Percentiles rank a stretch among this genome's conserved stretches.
These are phyloP conservation scores for Castanospermum australe DNA, from an alignment of 306 rosid genomes.

Conservation along the genomic window DNA sequence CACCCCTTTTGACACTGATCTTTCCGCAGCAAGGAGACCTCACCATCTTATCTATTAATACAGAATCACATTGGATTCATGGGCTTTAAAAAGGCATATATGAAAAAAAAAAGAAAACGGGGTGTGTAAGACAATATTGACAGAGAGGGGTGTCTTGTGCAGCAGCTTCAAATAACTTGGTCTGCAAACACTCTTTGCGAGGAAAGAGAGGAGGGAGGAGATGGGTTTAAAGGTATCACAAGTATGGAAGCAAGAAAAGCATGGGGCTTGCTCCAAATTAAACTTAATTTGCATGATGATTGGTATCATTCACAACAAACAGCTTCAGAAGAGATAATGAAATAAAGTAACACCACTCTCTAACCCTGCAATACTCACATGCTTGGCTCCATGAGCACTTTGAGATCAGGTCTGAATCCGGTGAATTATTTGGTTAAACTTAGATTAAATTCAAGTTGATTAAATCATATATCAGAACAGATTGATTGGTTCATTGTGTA, in stretches of 20 bases:
- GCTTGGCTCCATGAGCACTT: slow-evolving; percentile 41
- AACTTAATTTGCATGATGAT: slow-evolving; percentile 64
- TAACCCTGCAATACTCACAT: slow-evolving; percentile 40
- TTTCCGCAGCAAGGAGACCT: slow-evolving; percentile 59
- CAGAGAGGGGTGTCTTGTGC: slow-evolving; percentile 5
- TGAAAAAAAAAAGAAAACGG: slow-evolving; percentile 12
- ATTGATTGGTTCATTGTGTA: slow-evolving; percentile 39
- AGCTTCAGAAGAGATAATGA: slow-evolving; percentile 12
- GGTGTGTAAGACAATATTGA: not conserved
- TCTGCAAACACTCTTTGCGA: slow-evolving; percentile 40
- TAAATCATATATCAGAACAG: slow-evolving; percentile 23
- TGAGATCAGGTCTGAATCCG: slow-evolving; percentile 61
- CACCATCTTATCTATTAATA: slow-evolving; percentile 52
- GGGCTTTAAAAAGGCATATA: not conserved
- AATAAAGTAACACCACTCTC: slow-evolving; percentile 34
- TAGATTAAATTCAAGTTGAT: slow-evolving; percentile 49
- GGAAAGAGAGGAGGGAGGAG: slow-evolving; percentile 37
- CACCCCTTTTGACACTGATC: slow-evolving; percentile 49
- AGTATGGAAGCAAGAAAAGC: slow-evolving; percentile 74
- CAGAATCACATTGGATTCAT: slow-evolving; percentile 26
- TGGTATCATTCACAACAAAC: slow-evolving; percentile 36
- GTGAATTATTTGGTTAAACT: slow-evolving; percentile 67
- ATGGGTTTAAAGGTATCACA: slow-evolving; percentile 57
- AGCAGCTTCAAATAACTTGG: slow-evolving; percentile 12
- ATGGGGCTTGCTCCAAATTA: slow-evolving; percentile 49